Evolutionary conservation across 2,329 filamentous ascomycete genomes (phyloP).

Genomic region (Fusarium anguioides): DNA sequence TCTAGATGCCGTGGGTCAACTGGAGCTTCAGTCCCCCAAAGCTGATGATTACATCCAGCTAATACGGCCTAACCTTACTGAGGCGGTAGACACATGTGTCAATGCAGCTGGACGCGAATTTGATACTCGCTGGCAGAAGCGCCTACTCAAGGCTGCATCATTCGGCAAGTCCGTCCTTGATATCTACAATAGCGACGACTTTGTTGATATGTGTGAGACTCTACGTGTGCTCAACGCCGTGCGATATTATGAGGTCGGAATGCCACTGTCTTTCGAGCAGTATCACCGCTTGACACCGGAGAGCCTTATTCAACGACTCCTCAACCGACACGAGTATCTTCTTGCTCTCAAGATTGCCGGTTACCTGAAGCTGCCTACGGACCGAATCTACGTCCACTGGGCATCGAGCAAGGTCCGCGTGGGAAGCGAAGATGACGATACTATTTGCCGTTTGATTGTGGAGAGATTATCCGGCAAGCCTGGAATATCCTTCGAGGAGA

Average conservation of each 20-base stretch:
- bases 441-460: conserved; percentile 87
- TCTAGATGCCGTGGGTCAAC: conserved; percentile 88
- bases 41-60: conserved; percentile 98
- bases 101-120: conserved; percentile 94
- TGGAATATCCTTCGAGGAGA: conserved; percentile 95
- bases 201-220: conserved; percentile 97
- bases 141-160: conserved; percentile 93
- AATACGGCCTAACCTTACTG: conserved; percentile 86
- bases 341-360: conserved; percentile 89
- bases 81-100: conserved; percentile 94
- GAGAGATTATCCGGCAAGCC: conserved; percentile 86
- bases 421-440: conserved; percentile 86
- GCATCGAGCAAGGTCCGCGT: conserved; percentile 92
- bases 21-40: conserved; percentile 94
- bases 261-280: conserved; percentile 93
- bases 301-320: conserved; percentile 83
- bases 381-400: conserved; percentile 96
- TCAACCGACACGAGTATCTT: conserved; percentile 91
- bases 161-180: conserved; percentile 98
- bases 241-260: conserved; percentile 88
- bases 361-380: conserved; percentile 86
- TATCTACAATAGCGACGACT: conserved; percentile 97
- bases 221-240: conserved; percentile 92
- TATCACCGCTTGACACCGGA: conserved; percentile 92
- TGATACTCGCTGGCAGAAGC: conserved; percentile 91